Percentiles rank a stretch among this genome's conserved stretches.
phyloP scores from a whole-genome alignment of 352 stramenopile genomes.

The Phytopythium delawarense region DNA sequence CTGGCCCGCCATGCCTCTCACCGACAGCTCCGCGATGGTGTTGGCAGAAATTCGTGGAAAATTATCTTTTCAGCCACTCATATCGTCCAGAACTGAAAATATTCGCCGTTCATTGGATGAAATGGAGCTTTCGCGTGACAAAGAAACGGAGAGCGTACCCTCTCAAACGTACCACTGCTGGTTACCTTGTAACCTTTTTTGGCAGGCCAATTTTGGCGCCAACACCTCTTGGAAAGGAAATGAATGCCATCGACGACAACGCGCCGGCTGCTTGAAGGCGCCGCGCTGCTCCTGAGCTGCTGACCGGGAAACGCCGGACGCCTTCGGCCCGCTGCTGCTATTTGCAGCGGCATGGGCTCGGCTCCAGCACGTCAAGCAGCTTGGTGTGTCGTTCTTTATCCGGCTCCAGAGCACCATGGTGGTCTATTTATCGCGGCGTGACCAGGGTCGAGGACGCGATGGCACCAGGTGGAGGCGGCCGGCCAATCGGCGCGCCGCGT shows the following conservation, averaged over 20 bases:
- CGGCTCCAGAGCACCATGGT: neutral
- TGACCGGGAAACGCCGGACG: neutral
- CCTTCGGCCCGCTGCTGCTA: neutral
- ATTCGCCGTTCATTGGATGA: neutral
- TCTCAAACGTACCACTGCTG: neutral
- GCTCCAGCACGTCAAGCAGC: too few relatives aligned
- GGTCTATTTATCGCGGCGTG: neutral
- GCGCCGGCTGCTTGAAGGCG: neutral
- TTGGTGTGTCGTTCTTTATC: neutral
- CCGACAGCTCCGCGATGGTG: too few relatives aligned
- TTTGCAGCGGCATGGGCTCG: neutral
- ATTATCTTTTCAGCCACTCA: neutral
- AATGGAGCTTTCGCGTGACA: neutral
- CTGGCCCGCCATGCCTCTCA: neutral
- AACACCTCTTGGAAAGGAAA: neutral
- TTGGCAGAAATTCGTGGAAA: too few relatives aligned
- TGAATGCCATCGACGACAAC: neutral
- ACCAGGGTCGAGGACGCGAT: neutral
- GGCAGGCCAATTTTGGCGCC: neutral
- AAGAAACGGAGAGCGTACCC: neutral
- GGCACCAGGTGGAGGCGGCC: neutral
- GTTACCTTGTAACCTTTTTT: neutral
- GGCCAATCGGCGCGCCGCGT: conserved; percentile 7
- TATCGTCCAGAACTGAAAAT: neutral
- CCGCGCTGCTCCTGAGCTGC: neutral